Conservation (phyloP, 2,329 filamentous ascomycete species). For the Chaetomium globosum region DNA sequence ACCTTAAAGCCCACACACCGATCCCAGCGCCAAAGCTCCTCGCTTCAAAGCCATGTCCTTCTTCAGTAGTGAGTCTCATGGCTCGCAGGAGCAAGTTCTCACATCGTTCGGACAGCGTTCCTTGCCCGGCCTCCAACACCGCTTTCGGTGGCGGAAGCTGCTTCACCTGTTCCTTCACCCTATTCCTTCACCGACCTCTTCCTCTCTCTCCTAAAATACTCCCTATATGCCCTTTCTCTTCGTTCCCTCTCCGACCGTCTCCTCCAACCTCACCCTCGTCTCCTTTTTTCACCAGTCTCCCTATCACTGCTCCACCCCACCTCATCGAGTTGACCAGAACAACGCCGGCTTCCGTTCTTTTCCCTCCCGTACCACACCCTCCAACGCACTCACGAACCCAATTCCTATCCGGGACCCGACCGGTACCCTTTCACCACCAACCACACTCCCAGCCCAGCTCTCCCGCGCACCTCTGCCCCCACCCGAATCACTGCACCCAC, state of each 20-base stretch:
- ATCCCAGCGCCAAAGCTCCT: not conserved
- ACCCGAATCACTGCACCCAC: not conserved
- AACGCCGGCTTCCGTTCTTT: not conserved
- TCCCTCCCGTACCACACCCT: not conserved
- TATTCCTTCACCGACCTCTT: not conserved
- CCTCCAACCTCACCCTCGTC: not conserved
- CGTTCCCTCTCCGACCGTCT: too few relatives aligned
- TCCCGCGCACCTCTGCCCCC: too few relatives aligned
- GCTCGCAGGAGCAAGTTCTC: not conserved
- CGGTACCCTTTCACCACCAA: not conserved
- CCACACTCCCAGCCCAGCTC: not conserved
- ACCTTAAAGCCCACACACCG: not conserved
- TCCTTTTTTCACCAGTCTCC: not conserved
- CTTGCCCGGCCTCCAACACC: not conserved
- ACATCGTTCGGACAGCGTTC: not conserved
- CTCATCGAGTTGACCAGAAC: not conserved
- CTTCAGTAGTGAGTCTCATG: not conserved
- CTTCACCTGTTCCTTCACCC: not conserved
- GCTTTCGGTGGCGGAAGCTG: not conserved
- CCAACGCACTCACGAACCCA: not conserved
- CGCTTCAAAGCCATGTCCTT: not conserved
- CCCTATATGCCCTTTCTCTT: too few relatives aligned
- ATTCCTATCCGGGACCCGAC: conserved; percentile 1
- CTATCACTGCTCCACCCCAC: not conserved
- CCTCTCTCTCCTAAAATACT: too few relatives aligned